Evolutionary conservation across 805 yeast genomes (phyloP), one percentile per base, ranked within the genome.

Genomic region (Metschnikowia gelsemii): DNA sequence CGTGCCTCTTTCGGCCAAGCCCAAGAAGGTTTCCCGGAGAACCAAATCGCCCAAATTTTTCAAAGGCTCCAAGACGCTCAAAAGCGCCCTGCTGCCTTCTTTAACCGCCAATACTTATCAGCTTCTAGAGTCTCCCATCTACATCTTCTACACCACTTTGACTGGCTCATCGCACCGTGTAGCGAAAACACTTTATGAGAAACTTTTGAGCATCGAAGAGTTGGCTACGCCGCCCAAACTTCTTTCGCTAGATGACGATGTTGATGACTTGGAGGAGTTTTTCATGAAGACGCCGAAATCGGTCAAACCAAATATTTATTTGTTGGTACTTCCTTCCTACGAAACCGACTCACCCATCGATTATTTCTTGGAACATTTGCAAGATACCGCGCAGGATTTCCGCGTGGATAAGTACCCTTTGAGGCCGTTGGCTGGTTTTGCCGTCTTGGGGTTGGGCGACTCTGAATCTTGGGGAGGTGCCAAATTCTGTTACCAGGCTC

Each of bases 291-390:
- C 79, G 8, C 95, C 95, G 5, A 47, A 49, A 7, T 21, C 39
- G 2, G 56, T 50, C 20, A 46, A 49, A 9, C 74, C 79, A 40
- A 64, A 76, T 29, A 63, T 87, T 9, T 89, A 87, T 55, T 58
- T 90, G 26, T 50, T 89, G 44, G 87, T 89, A 12, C 68, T 89
- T 23, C 97, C 97, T 1, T 87, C 96, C 0, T 89, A 89, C 58
- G 96, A 88, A 50, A 85, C 90, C 0, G 97, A 89, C 60, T 86
- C 95, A 1, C 96, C 97, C 11, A 73, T 90, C 23, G 97, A 89
- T 61, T 90, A 80, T 57, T 87, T 88, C 61, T 66, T 89, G 42
- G 95, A 87, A 54, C 80, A 86, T 32, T 68, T 89, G 50, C 73
- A 78, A 48, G 96, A 89, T 41, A 87, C 95, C 1, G 78, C 78